Conservation (phyloP, 1,284 basidiomycete genomes). For the Cystobasidium sp. region DNA sequence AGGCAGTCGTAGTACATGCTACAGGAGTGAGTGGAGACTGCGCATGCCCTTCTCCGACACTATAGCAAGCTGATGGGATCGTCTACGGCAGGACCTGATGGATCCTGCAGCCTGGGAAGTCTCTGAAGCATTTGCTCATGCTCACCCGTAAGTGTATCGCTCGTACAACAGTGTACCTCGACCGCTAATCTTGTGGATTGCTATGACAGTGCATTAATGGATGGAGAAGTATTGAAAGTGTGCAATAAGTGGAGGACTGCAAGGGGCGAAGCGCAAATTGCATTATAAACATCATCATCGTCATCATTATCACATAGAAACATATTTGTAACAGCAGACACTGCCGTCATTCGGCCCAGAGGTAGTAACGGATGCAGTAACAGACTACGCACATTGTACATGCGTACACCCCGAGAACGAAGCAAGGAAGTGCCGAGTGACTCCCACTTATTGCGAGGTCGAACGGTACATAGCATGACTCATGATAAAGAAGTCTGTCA, state of each 20-base stretch:
- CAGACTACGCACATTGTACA: too few species aligned
- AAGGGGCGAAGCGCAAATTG: background rate
- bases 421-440: too few species aligned
- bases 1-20: slow-evolving; percentile 10
- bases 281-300: background rate
- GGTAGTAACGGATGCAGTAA: too few species aligned
- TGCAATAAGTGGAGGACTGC: slow-evolving; percentile 17
- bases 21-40: slow-evolving; percentile 25
- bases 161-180: background rate
- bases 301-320: background rate
- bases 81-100: slow-evolving; percentile 12
- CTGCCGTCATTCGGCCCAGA: too few species aligned
- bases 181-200: background rate
- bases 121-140: slow-evolving; percentile 10
- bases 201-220: background rate
- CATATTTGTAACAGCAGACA: background rate
- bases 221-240: slow-evolving; percentile 8
- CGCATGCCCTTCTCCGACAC: background rate
- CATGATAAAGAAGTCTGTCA: too few species aligned
- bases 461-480: too few species aligned
- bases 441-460: too few species aligned
- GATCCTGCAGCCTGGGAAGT: slow-evolving; percentile 39
- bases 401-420: too few species aligned
- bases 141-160: slow-evolving; percentile 11
- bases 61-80: background rate